These are phyloP conservation scores for Cytospora chrysosperma DNA, from an alignment of 2,329 filamentous ascomycete species.

Conservation along the genomic window DNA sequence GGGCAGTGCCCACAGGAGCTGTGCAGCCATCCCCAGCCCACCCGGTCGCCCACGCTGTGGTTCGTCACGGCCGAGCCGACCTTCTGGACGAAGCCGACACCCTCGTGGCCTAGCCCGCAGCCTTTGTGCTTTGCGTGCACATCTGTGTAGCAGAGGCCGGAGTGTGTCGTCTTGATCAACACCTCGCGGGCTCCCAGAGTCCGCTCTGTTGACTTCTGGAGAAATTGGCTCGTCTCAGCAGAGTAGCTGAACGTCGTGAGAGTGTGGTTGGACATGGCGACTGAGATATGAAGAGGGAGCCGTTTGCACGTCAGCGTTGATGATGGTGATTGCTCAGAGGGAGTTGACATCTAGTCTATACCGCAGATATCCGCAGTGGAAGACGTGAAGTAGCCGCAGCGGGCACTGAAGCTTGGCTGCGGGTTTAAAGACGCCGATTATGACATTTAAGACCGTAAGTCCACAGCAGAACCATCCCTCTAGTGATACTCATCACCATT, in stretches of 20 bases:
- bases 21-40: constrained; percentile 35
- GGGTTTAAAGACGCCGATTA: not conserved
- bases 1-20: constrained; percentile 34
- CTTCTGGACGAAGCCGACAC: constrained; percentile 35
- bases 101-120: constrained; percentile 38
- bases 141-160: constrained; percentile 60
- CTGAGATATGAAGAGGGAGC: not conserved
- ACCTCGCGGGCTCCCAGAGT: constrained; percentile 40
- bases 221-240: not conserved
- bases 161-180: constrained; percentile 56
- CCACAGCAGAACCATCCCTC: too few species aligned
- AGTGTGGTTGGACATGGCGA: constrained; percentile 8
- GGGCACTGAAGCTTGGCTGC: not conserved
- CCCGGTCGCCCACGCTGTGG: constrained; percentile 34
- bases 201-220: constrained; percentile 3
- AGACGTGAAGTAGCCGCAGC: not conserved
- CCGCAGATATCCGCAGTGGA: not conserved
- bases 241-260: constrained; percentile 16
- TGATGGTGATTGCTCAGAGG: not conserved
- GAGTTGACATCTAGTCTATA: not conserved
- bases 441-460: not conserved
- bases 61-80: constrained; percentile 34
- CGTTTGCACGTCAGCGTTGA: too few species aligned
- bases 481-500: too few species aligned
- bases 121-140: constrained; percentile 32